Percentiles rank a stretch among this genome's conserved stretches.
Conservation (phyloP, 2,329 filamentous ascomycete genomes). For the Fusarium goolgardi region DNA sequence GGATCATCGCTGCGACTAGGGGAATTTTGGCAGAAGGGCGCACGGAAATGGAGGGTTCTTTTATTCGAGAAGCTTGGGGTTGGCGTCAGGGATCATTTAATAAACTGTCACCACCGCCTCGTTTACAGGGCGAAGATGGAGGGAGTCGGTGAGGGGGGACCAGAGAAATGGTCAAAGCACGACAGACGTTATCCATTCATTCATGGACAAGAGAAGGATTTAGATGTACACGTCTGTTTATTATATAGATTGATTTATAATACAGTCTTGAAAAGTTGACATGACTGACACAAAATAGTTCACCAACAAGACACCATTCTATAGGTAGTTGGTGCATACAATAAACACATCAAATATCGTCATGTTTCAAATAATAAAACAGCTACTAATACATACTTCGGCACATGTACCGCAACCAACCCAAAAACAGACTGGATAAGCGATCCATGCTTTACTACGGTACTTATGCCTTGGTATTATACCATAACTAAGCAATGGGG, state of each 20-base stretch:
- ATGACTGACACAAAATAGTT: neutral
- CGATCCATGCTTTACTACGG: neutral
- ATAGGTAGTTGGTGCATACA: neutral
- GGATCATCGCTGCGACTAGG: conserved; percentile 35
- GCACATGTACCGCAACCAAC: neutral
- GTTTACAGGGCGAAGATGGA: conserved; percentile 28
- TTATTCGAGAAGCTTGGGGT: conserved; percentile 40
- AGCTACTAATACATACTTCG: neutral
- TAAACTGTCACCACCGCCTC: conserved; percentile 14
- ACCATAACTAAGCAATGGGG: neutral
- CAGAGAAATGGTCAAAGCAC: conserved; percentile 6
- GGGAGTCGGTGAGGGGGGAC: conserved; percentile 32
- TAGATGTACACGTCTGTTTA: neutral
- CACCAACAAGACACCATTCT: neutral
- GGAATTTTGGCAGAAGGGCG: conserved; percentile 30
- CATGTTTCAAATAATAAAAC: neutral
- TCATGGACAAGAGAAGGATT: no score
- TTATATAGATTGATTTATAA: neutral
- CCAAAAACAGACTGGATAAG: neutral
- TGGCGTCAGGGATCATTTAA: conserved; percentile 24
- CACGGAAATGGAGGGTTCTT: conserved; percentile 32
- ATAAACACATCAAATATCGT: neutral
- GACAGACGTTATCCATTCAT: neutral
- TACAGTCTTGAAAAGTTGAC: neutral
- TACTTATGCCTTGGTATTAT: conserved; percentile 1